Base-by-base conservation (phyloP, 2,329 filamentous ascomycete species). In the Microsporum ferrugineum region DNA sequence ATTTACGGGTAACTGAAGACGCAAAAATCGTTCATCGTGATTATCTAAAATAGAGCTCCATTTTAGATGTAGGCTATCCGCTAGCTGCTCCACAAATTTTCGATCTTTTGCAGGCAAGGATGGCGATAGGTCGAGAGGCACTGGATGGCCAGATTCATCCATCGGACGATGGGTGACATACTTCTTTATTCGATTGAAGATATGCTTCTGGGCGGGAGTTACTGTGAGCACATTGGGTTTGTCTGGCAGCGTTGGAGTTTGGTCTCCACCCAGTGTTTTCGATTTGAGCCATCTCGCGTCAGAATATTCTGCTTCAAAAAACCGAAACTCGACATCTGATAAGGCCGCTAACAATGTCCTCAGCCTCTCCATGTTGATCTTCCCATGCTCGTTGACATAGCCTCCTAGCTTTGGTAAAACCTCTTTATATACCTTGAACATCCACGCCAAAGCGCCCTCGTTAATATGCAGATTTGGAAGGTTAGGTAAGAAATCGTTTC, bases 401-500 rank as follows among this genome's bases (percentile, higher is more conserved):
- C 94, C 94, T 61, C 89, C 88, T 69, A 90, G 87, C 71, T 87
- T 85, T 5, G 91, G 91, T 63, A 99, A 79, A 41, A 96, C 85
- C 56, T 87, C 82, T 75, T 97, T 97, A 80, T 99, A 99, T 63
- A 96, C 85, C 71, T 88, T 88, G 74, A 99, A 99, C 94, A 99
- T 99, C 71, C 94, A 87, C 29, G 92, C 89, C 74, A 99, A 78
- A 27, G 95, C 94, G 66, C 94, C 95, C 75, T 99, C 95, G 75
- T 99, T 99, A 76, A 99, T 99, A 75, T 99, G 94, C 66, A 99
- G 77, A 70, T 95, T 89, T 3, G 95, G 95, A 62, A 99, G 80
- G 75, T 99, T 96, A 2, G 94, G 94, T 73, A 99, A 82, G 78
- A 99, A 99, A 82, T 99, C 94, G 75, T 99, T 99, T 72, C 94